These are phyloP conservation scores for Aspergillus nomiae DNA, from an alignment of 2,329 filamentous ascomycete species.

Conservation along the genomic window DNA sequence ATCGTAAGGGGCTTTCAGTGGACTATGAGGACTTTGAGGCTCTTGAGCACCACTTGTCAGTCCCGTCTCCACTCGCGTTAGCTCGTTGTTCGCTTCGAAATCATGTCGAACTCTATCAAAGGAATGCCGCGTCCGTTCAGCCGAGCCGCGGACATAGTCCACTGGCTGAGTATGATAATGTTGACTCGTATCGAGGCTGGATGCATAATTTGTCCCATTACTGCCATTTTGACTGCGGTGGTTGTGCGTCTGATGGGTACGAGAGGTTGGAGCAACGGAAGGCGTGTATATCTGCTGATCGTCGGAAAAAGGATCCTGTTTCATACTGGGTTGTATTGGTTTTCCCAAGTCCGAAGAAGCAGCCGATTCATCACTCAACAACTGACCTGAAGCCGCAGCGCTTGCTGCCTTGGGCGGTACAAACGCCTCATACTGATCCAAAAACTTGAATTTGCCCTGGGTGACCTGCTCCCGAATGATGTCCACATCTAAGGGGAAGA, in stretches of 20 bases:
- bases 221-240: conserved; percentile 85
- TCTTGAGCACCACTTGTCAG: conserved; percentile 27
- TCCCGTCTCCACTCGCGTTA: conserved; percentile 80
- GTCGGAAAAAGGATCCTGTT: conserved; percentile 71
- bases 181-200: conserved; percentile 47
- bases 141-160: conserved; percentile 68
- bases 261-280: conserved; percentile 74
- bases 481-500: conserved; percentile 88
- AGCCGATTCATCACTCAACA: conserved; percentile 42
- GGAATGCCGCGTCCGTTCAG: conserved; percentile 80
- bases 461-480: conserved; percentile 92
- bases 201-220: conserved; percentile 88
- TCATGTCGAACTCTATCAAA: conserved; percentile 83
- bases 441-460: conserved; percentile 77
- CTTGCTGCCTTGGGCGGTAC: conserved; percentile 50
- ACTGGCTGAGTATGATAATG: conserved; percentile 61
- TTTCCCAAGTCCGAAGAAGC: conserved; percentile 42
- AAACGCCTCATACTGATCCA: conserved; percentile 59
- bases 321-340: conserved; percentile 60
- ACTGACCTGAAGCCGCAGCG: conserved; percentile 41
- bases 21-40: conserved; percentile 35
- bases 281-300: conserved; percentile 91
- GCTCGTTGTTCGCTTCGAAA: conserved; percentile 87
- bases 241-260: conserved; percentile 78
- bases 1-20: conserved; percentile 37